A percentile compares a stretch with the other conserved stretches of the same genome.
phyloP scores from a whole-genome alignment of 257 asterid genomes.

The Solanum sejunctum region DNA sequence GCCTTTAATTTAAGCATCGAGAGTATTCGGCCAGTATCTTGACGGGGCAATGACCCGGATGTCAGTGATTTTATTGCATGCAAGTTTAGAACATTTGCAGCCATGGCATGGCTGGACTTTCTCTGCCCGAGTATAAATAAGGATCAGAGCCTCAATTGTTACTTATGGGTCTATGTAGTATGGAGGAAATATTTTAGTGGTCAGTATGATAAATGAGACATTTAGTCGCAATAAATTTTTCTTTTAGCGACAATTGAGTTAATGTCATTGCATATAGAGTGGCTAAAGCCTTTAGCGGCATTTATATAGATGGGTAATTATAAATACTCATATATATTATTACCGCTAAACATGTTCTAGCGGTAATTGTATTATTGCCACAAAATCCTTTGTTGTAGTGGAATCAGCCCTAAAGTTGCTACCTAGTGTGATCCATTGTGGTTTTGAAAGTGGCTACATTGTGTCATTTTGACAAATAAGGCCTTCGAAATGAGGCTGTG shows the following conservation, averaged over 20 bases:
- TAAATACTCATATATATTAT: no score
- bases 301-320: no score
- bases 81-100: neutral
- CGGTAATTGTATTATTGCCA: no score
- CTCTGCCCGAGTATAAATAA: neutral
- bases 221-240: no score
- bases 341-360: no score
- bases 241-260: no score
- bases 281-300: no score
- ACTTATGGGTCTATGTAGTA: neutral
- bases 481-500: neutral
- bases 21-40: neutral
- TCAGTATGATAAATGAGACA: no score
- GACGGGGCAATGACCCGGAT: neutral
- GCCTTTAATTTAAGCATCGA: neutral
- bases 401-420: no score
- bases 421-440: neutral
- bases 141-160: neutral
- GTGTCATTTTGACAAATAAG: neutral
- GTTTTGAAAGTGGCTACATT: neutral
- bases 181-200: neutral
- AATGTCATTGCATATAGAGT: no score
- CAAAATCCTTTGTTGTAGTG: no score
- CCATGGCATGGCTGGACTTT: neutral
- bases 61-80: neutral